Evolutionary conservation across 495 filamentous ascomycete genomes (phyloP), one percentile per base, ranked within the genome.

Genomic region (Chlorociboria aeruginascens): DNA sequence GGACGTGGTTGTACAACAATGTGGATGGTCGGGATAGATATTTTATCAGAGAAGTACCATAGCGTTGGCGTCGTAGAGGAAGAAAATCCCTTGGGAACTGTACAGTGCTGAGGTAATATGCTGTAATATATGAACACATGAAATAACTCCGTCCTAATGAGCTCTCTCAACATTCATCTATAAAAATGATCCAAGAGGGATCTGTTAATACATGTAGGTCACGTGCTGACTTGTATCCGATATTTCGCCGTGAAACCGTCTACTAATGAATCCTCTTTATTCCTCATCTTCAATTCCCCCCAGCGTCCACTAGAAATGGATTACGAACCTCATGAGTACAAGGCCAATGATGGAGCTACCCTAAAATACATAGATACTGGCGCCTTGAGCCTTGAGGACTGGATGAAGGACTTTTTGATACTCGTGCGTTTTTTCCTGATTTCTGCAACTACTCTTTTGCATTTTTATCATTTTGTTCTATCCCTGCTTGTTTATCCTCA

Each of bases 361-460:
- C 17, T 55, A 6, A 40, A 43, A 32, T 58, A 58, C 33, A 32
- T 49, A 30, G 55, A 58, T 49, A 54, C 48, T 2, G 55, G 46
- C 6, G 17, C 37, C 3, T 16, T 13, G n/a, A 31, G 45, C 12
- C 25, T 41, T 7, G 29, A 17, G 28, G 34, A 32, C 28, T 9
- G 17, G 43, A 28, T 32, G 30, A 56, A 49, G 40, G 45, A 51
- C 7, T 35, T 16, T 40, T 47, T 58, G 51, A 52, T 58, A 6
- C 20, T 58, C 29, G 55, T 54, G 29, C 31, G 51, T 58, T 42
- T 28, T 37, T 35, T 36, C 1, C 40, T 42, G 30, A 29, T 36
- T 43, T 12, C 12, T 7, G 2, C 13, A 38, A 3, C 28, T n/a
- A 41, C 8, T 10, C 38, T 14, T 10, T 17, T 41, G 12, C 38